A percentile compares a stretch with the other conserved stretches of the same genome.
Evolutionary conservation across 2,329 filamentous ascomycete genomes (phyloP).

Genomic region (Cordyceps farinosa): DNA sequence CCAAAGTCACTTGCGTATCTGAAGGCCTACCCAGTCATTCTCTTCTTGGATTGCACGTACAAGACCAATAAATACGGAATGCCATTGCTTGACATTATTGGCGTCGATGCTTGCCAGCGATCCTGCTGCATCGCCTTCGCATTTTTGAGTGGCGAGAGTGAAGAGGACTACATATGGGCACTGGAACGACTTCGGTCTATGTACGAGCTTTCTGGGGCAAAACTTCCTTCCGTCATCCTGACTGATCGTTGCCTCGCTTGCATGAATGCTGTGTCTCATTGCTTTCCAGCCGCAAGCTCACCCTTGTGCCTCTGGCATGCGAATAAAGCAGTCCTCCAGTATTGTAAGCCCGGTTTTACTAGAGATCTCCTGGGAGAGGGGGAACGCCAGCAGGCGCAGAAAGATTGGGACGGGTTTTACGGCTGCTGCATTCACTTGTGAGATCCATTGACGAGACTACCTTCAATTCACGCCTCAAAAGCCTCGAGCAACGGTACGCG

Average conservation of each 20-base stretch:
- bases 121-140: conserved; percentile 25
- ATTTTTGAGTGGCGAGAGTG: conserved; percentile 21
- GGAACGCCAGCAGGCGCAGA: neutral
- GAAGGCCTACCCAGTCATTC: conserved; percentile 20
- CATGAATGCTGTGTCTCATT: no score
- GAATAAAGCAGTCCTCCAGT: no score
- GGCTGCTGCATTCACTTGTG: conserved; percentile 21
- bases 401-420: conserved; percentile 21
- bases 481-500: conserved; percentile 20
- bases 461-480: conserved; percentile 18
- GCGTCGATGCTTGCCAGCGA: conserved; percentile 21
- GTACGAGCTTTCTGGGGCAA: no score
- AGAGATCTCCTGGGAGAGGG: neutral
- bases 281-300: no score
- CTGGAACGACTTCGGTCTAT: conserved; percentile 22
- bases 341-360: no score
- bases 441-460: conserved; percentile 18
- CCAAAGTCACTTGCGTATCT: conserved; percentile 24
- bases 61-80: conserved; percentile 26
- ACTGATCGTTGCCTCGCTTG: no score
- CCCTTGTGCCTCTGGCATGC: no score
- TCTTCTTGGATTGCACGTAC: conserved; percentile 25
- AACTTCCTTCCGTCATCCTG: no score
- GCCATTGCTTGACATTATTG: conserved; percentile 24
- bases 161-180: conserved; percentile 23